Base-by-base conservation (phyloP, 805 yeast species). In the Torulaspora maleeae region DNA sequence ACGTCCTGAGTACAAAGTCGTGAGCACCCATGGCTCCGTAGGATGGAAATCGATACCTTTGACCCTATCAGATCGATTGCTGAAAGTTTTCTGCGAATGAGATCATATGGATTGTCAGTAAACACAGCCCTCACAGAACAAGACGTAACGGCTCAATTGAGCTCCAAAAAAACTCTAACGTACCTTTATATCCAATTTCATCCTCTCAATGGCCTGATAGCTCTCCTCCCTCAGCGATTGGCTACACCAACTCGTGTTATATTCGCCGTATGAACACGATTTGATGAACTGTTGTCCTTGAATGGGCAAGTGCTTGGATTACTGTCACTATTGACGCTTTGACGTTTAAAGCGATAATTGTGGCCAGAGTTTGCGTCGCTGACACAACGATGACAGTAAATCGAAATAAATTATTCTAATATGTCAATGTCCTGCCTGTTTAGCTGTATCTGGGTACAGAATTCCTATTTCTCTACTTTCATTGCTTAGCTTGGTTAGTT, bases 31-130 rank as follows among this genome's bases (percentile, higher is more conserved):
- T 43, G 99, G 98, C 67, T 93, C 99, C 16, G 90, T 75, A 19
- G 99, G 99, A 67, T 93, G 99, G 75, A 93, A 86, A 69, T 93
- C 99, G 62, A 93, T 84, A 40, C 96, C 97, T 69, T 93, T 93
- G 64, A 93, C 97, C 67, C 99, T 83, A 67, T 90, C 97, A 32
- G 97, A 83, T 60, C 96, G 86, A 51, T 93, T 80, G 55, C 88
- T 83, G 69, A 90, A 86, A 59, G 83, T 83, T 73, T 86, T 87
- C 78, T 83, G 63, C 16, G 24, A n/a, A 16, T 10, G 36, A 32
- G 34, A 30, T 25, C 38, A 38, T 19, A 17, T 6, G 27, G 10
- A 11, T n/a, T 10, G 48, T 44, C 36, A 44, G 48, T 44, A 44
- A 35, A 9, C 27, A 27, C 16, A 37, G 20, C 39, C 5, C 25